These are phyloP conservation scores for Penicillium sp. DNA, from an alignment of 2,329 filamentous ascomycete genomes.

Conservation along the genomic window DNA sequence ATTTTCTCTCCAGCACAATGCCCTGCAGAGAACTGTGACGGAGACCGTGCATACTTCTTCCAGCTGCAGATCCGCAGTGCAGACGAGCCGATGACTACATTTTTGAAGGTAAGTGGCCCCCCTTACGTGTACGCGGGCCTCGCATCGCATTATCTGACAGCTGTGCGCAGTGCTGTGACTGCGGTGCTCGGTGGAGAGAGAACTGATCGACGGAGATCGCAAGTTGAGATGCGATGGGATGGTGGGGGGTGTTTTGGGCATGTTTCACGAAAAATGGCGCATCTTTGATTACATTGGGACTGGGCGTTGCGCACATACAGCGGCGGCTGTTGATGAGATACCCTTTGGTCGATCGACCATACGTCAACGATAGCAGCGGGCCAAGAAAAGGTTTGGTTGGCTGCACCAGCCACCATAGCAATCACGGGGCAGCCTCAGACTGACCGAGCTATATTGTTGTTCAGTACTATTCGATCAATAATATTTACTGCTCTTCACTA, in stretches of 20 bases:
- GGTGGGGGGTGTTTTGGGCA: not conserved
- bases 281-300: too few species aligned
- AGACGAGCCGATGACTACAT: constrained; percentile 97
- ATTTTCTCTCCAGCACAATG: constrained; percentile 68
- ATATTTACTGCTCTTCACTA: too few species aligned
- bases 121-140: constrained; percentile 1
- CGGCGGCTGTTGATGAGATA: constrained; percentile 6
- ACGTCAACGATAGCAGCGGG: constrained; percentile 10
- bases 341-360: constrained; percentile 18
- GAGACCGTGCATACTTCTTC: constrained; percentile 87
- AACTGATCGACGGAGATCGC: constrained; percentile 38
- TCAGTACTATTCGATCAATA: too few species aligned
- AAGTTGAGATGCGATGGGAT: not conserved
- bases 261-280: not conserved
- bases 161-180: constrained; percentile 45
- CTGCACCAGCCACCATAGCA: too few species aligned
- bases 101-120: constrained; percentile 71
- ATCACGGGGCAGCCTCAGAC: not conserved
- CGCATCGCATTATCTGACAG: constrained; percentile 9
- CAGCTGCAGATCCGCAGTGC: constrained; percentile 97
- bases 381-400: constrained; percentile 3
- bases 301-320: too few species aligned
- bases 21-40: constrained; percentile 77
- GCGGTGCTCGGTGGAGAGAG: constrained; percentile 54
- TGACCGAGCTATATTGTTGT: too few species aligned